Percentiles rank a stretch among this genome's conserved stretches.
Evolutionary conservation across 2,329 filamentous ascomycete species (phyloP).

Genomic region (Periconia digitata): DNA sequence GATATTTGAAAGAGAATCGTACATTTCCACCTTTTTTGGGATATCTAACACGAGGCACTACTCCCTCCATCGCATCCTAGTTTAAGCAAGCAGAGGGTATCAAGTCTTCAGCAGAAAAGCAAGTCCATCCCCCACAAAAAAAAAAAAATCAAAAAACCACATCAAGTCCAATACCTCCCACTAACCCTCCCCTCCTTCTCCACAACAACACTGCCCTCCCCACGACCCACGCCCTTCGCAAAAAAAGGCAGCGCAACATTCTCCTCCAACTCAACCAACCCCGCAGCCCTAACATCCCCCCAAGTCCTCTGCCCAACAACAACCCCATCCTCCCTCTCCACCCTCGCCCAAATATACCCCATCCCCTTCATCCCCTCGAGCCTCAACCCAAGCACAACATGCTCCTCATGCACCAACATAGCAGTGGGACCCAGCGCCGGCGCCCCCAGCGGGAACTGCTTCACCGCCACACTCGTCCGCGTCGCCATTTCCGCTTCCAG

Average conservation of each 20-base stretch:
- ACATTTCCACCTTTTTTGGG: too few species aligned
- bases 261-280: slow-evolving; percentile 18
- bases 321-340: neutral
- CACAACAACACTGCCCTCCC: neutral
- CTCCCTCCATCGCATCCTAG: too few species aligned
- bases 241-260: slow-evolving; percentile 26
- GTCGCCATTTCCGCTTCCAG: slow-evolving; percentile 20
- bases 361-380: slow-evolving; percentile 29
- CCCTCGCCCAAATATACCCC: slow-evolving; percentile 24
- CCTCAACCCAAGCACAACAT: slow-evolving; percentile 27
- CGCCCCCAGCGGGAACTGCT: neutral
- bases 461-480: slow-evolving; percentile 24
- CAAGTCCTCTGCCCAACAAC: slow-evolving; percentile 10
- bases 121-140: too few species aligned
- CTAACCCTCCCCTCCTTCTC: neutral
- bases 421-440: neutral
- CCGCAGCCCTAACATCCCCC: slow-evolving; percentile 24
- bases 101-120: too few species aligned
- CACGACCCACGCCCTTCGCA: neutral
- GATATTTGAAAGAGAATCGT: neutral
- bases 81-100: too few species aligned
- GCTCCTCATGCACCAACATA: slow-evolving; percentile 17
- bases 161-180: neutral
- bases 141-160: too few species aligned
- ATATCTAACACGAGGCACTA: too few species aligned